phyloP scores from a whole-genome alignment of 768 basidiomycete genomes.

The Paxillus involutus region DNA sequence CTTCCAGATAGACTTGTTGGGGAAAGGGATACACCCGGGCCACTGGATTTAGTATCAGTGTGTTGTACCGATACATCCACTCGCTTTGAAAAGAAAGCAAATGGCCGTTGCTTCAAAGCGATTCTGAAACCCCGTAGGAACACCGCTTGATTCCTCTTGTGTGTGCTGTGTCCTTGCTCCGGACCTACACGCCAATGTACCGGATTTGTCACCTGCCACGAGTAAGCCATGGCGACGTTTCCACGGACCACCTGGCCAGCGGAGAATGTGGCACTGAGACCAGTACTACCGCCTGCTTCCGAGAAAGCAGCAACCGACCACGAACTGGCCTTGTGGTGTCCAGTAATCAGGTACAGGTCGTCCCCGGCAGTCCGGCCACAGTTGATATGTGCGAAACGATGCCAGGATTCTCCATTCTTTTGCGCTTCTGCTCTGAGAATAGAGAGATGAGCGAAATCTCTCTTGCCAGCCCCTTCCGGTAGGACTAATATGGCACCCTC shows the following conservation, averaged over 20 bases:
- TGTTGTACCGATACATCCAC: neutral
- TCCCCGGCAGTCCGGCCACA: conserved; percentile 24
- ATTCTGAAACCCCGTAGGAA: conserved; percentile 33
- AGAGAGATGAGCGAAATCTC: conserved; percentile 23
- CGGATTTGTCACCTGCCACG: conserved; percentile 13
- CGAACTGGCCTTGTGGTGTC: conserved; percentile 21
- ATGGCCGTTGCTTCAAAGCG: conserved; percentile 14
- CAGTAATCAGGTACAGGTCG: conserved; percentile 35
- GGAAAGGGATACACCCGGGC: too few species aligned
- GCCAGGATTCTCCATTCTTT: conserved; percentile 30
- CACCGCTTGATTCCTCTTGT: conserved; percentile 25
- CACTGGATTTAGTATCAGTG: too few species aligned
- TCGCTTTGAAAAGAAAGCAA: conserved; percentile 12
- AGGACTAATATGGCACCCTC: conserved; percentile 35
- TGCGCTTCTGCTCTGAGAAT: conserved; percentile 27
- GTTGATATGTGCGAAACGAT: conserved; percentile 24
- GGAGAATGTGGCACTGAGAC: conserved; percentile 16
- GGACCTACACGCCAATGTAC: conserved; percentile 22
- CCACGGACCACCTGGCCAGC: conserved; percentile 4
- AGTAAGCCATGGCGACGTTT: conserved; percentile 7
- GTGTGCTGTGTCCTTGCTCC: conserved; percentile 1
- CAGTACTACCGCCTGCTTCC: conserved; percentile 1
- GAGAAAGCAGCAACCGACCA: conserved; percentile 30
- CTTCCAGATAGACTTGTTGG: too few species aligned
- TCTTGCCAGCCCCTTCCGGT: conserved; percentile 31